Evolutionary conservation across 1,284 basidiomycete species (phyloP).

Genomic region (Boletus smithii): DNA sequence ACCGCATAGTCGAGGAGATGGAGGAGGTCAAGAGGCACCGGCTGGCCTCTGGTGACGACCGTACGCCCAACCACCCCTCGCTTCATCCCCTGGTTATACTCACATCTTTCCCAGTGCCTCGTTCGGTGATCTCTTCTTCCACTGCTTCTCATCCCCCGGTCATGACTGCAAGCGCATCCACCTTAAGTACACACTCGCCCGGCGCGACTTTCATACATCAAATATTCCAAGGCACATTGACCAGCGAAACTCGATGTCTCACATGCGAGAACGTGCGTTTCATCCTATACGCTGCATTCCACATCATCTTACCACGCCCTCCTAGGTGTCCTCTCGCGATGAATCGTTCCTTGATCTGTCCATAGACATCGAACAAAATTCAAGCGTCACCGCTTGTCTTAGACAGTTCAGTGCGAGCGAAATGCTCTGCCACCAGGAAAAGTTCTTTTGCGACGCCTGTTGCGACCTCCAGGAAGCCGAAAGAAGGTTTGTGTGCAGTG

Average conservation of each 20-base stretch:
- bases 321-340: conserved; percentile 88
- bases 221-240: conserved; percentile 90
- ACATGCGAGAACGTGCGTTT: conserved; percentile 87
- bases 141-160: conserved; percentile 40
- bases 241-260: conserved; percentile 95
- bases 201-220: conserved; percentile 83
- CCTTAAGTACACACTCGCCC: conserved; percentile 41
- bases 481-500: conserved; percentile 75
- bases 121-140: conserved; percentile 53
- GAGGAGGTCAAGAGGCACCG: conserved; percentile 61
- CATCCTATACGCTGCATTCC: background rate
- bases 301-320: conserved; percentile 11
- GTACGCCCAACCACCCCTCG: conserved; percentile 13
- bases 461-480: conserved; percentile 97
- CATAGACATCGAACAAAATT: conserved; percentile 97
- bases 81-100: background rate
- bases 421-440: conserved; percentile 97
- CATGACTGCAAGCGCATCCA: conserved; percentile 40
- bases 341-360: conserved; percentile 96
- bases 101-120: conserved; percentile 44
- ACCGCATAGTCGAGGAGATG: conserved; percentile 91
- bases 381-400: conserved; percentile 91
- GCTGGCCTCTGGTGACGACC: conserved; percentile 37
- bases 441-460: conserved; percentile 97
- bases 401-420: conserved; percentile 96